Evolutionary conservation across 176 grass and related monocot genomes (phyloP), one percentile per base, ranked within the genome.

Genomic region (Ampelocalamus luodianensis): DNA sequence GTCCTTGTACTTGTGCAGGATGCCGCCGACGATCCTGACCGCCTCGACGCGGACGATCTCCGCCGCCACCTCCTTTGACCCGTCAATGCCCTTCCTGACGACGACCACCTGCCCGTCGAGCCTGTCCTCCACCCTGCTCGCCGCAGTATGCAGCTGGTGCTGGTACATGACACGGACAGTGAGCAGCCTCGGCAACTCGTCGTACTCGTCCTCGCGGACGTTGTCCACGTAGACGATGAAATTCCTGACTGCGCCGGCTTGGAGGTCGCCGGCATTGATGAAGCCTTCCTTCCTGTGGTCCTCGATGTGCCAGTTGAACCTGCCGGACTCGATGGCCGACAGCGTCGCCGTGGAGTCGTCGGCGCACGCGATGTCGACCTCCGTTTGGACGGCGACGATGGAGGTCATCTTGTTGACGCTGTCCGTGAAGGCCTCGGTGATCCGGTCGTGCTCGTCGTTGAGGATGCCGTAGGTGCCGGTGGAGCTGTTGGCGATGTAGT

Each of bases 251-350:
- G 42, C 17, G 5, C 42, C 60, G 10, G 59, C 42, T 22, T 44
- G 24, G 4, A 79, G 14, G 42, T 7, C 1, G 10, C 60, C 77
- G 10, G 5, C 13, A n/a, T 13, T 20, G 5, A 79, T 34, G 4
- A 4, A 29, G 18, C 5, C 23, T 0, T 4, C 5, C 0, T 27
- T 45, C 15, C 0, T 5, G 38, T 7, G 0, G 0, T 5, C 1
- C 5, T 3, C 5, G 11, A 63, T 45, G n/a, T 0, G 3, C 24
- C 20, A 16, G n/a, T n/a, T 45, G 59, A 64, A 64, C 3, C 5
- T 23, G 24, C 55, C 76, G 18, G 40, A 24, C 42, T 79, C 40
- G 40, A 79, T 27, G 1, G 4, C 46, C 24, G 58, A 48, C 39
- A 79, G 4, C 79, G n/a, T n/a, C 22, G 10, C 6, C 16, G 58